phyloP scores from a whole-genome alignment of 148 eudicot species.

The Cornus controversa region DNA sequence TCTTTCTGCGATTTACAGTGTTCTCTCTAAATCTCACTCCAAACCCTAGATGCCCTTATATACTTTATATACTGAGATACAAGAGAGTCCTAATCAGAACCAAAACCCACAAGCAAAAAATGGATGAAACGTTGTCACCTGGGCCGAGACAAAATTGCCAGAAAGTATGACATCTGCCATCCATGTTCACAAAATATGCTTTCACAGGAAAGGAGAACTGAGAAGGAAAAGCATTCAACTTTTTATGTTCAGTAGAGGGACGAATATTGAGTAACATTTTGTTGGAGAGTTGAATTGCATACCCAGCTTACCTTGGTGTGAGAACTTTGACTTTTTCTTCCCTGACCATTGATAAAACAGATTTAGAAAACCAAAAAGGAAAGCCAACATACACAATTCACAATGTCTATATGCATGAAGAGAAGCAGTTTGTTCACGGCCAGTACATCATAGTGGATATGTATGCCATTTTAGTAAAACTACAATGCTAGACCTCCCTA shows the following conservation, averaged over 20 bases:
- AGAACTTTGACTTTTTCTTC: conserved; percentile 83
- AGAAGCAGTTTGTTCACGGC: neutral
- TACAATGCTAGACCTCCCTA: too few relatives aligned
- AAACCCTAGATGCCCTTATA: too few relatives aligned
- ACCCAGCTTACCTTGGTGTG: conserved; percentile 90
- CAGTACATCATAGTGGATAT: neutral
- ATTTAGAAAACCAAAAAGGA: conserved; percentile 15
- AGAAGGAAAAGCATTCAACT: conserved; percentile 41
- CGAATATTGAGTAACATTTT: conserved; percentile 89
- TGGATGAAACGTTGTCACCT: too few relatives aligned
- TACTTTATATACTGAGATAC: neutral
- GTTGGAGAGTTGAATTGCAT: conserved; percentile 84
- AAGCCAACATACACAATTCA: neutral
- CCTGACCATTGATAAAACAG: conserved; percentile 57
- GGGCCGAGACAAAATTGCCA: neutral
- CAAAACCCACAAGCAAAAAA: too few relatives aligned
- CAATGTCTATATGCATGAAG: neutral
- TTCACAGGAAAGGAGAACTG: neutral
- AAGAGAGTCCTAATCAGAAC: neutral
- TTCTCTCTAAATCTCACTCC: too few relatives aligned
- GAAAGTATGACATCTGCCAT: neutral
- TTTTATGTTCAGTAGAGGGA: conserved; percentile 71
- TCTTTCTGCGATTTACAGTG: too few relatives aligned
- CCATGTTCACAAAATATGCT: neutral
- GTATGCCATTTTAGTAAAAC: neutral